A percentile compares a stretch with the other conserved stretches of the same genome.
Conservation (phyloP, 1,284 basidiomycete genomes). For the Cryptococcus neoformans region DNA sequence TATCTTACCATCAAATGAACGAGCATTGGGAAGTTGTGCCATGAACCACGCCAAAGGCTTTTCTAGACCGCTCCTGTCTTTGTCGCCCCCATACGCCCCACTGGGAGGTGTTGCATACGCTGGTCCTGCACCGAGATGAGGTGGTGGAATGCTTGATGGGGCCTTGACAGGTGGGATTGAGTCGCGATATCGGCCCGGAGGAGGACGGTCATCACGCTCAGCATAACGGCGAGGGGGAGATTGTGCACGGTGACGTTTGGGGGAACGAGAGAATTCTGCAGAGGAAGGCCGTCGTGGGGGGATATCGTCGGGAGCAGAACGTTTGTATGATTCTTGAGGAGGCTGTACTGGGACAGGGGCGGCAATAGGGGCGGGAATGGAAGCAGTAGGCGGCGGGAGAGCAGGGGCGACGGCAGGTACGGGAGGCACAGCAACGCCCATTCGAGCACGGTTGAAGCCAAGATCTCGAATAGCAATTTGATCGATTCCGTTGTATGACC, state of each 20-base stretch:
- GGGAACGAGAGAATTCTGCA: constrained; percentile 3
- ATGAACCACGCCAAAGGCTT: constrained; percentile 75
- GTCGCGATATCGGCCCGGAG: not conserved
- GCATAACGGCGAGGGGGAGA: constrained; percentile 8
- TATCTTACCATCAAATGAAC: constrained; percentile 72
- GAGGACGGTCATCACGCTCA: constrained; percentile 2
- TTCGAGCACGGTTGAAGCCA: constrained; percentile 58
- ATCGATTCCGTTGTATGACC: constrained; percentile 83
- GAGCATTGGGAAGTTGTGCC: constrained; percentile 65
- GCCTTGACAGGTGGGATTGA: not conserved
- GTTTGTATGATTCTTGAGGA: constrained; percentile 9
- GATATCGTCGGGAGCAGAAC: constrained; percentile 8
- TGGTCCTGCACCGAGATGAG: not conserved
- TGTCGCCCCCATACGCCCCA: constrained; percentile 20
- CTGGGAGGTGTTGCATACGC: constrained; percentile 3
- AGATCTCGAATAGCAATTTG: constrained; percentile 86
- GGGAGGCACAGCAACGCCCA: constrained; percentile 1
- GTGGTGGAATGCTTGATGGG: not conserved
- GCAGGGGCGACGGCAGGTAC: not conserved
- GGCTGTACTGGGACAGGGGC: not conserved
- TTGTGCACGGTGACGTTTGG: constrained; percentile 13
- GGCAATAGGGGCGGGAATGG: not conserved
- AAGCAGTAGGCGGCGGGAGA: not conserved
- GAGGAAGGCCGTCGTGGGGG: constrained; percentile 2
- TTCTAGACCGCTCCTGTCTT: constrained; percentile 59